Evolutionary conservation across 345 rosid species (phyloP), one percentile per base, ranked within the genome.

Genomic region (Syzygium aromaticum): DNA sequence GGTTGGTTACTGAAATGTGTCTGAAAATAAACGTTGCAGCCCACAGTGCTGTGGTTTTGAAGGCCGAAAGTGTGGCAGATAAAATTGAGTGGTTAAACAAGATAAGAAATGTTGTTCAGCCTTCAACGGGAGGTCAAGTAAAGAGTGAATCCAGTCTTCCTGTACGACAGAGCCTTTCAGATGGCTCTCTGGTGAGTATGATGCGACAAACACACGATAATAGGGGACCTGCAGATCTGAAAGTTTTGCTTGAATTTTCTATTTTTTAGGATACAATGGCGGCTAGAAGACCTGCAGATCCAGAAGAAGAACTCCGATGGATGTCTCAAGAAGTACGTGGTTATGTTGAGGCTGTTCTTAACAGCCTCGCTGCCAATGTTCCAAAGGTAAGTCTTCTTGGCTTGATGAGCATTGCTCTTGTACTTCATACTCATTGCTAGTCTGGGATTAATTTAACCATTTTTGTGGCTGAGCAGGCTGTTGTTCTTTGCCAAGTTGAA

Each of bases 281-380:
- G 95, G 94, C 91, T 86, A 93, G 98, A 91, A 94, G 94, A 90
- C 99, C 99, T 2, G 94, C 93, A 57, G 99, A 98, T 87, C 99
- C 99, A 57, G 99, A 98, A 92, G 99, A 98, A 90, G 99, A 98
- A 90, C 98, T 98, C 38, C 92, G 98, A 78, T 98, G 99, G 99
- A 98, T 98, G 99, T 94, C 99, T 52, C 99, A 98, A 89, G 99
- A 98, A 95, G 98, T 98, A 13, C 99, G 99, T 5, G 99, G 99
- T 88, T 98, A 98, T 82, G 99, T 96, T 64, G 99, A 98, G 95
- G 99, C 99, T 54, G 99, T 98, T 90, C 98, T 98, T 56, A 96
- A 98, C 93, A 98, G 99, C 89, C 98, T 98, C 80, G 98, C 96
- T 84, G 99, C 99, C 88, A 98, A 98, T 89, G 98, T 98, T 87